Percentiles rank a stretch among this genome's conserved stretches.
Evolutionary conservation across 176 grass and related monocot genomes (phyloP).

Genomic region (Miscanthus lutarioriparius): DNA sequence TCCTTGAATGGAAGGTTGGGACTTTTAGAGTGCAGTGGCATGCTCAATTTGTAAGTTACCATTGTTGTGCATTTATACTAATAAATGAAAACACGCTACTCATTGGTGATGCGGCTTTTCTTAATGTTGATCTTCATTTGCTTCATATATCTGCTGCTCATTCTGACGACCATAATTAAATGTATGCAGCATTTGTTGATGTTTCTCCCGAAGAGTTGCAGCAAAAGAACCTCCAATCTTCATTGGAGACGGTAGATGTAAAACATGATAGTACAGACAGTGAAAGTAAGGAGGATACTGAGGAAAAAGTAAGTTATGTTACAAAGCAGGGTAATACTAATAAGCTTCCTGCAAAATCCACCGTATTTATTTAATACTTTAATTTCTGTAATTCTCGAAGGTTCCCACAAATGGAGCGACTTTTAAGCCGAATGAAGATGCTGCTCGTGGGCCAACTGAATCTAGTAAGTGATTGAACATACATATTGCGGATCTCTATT

Average conservation of each 20-base stretch:
- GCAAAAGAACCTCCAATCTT: slow-evolving; percentile 67
- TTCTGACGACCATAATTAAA: background rate
- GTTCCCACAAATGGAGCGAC: slow-evolving; percentile 71
- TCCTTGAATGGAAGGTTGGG: background rate
- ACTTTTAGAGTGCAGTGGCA: background rate
- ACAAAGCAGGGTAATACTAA: background rate
- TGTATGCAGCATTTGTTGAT: slow-evolving; percentile 89
- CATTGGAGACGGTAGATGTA: slow-evolving; percentile 52
- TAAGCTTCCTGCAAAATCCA: slow-evolving; percentile 15
- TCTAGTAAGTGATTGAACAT: slow-evolving; percentile 48
- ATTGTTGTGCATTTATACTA: background rate
- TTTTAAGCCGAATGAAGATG: slow-evolving; percentile 57
- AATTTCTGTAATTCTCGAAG: slow-evolving; percentile 48
- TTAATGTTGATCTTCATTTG: slow-evolving; percentile 13
- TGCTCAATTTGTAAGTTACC: slow-evolving; percentile 8
- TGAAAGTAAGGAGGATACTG: slow-evolving; percentile 46
- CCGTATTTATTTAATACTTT: slow-evolving; percentile 18
- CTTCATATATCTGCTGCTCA: slow-evolving; percentile 28
- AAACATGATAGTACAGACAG: slow-evolving; percentile 40
- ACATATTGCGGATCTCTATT: slow-evolving; percentile 13
- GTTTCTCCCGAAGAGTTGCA: slow-evolving; percentile 82
- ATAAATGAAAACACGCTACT: slow-evolving; percentile 13
- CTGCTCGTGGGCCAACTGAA: slow-evolving; percentile 55
- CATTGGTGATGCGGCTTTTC: background rate
- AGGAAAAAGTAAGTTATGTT: slow-evolving; percentile 54